These are phyloP conservation scores for Penicillium robsamsonii DNA, from an alignment of 495 filamentous ascomycete species.

Conservation along the genomic window DNA sequence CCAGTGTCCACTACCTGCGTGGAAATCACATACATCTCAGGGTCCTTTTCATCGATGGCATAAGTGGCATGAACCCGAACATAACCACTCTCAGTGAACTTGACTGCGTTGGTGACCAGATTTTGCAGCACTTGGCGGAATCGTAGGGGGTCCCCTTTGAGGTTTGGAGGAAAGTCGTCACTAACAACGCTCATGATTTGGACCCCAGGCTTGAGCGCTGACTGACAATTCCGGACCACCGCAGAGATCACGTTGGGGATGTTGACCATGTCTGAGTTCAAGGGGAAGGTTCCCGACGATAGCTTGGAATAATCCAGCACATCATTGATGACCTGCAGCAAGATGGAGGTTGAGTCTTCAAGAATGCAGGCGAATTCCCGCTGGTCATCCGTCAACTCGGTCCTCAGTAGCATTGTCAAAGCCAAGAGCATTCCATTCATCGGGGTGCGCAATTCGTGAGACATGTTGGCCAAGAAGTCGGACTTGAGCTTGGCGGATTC, in stretches of 20 bases:
- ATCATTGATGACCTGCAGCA: slow-evolving; percentile 89
- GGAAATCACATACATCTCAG: slow-evolving; percentile 40
- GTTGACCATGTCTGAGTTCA: slow-evolving; percentile 69
- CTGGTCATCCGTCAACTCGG: slow-evolving; percentile 64
- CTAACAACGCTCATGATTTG: slow-evolving; percentile 50
- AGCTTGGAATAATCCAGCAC: slow-evolving; percentile 88
- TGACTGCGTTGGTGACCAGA: slow-evolving; percentile 83
- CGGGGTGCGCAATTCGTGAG: slow-evolving; percentile 83
- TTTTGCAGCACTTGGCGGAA: slow-evolving; percentile 84
- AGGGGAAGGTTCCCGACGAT: slow-evolving; percentile 78
- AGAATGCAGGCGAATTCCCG: slow-evolving; percentile 75
- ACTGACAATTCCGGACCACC: slow-evolving; percentile 51
- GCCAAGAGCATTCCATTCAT: slow-evolving; percentile 77
- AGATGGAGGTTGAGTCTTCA: slow-evolving; percentile 72
- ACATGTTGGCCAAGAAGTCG: slow-evolving; percentile 78
- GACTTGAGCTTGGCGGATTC: slow-evolving; percentile 63
- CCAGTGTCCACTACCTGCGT: slow-evolving; percentile 73
- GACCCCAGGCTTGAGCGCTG: slow-evolving; percentile 58
- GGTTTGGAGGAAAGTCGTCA: slow-evolving; percentile 36
- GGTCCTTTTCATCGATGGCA: slow-evolving; percentile 41
- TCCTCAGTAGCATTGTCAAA: slow-evolving; percentile 66
- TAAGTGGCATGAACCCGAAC: slow-evolving; percentile 58
- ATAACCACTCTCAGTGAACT: slow-evolving; percentile 75
- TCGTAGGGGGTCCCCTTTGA: slow-evolving; percentile 70
- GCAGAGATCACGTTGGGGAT: slow-evolving; percentile 56